Base-by-base conservation (phyloP, 2,329 filamentous ascomycete species). In the Alternaria brassicae region DNA sequence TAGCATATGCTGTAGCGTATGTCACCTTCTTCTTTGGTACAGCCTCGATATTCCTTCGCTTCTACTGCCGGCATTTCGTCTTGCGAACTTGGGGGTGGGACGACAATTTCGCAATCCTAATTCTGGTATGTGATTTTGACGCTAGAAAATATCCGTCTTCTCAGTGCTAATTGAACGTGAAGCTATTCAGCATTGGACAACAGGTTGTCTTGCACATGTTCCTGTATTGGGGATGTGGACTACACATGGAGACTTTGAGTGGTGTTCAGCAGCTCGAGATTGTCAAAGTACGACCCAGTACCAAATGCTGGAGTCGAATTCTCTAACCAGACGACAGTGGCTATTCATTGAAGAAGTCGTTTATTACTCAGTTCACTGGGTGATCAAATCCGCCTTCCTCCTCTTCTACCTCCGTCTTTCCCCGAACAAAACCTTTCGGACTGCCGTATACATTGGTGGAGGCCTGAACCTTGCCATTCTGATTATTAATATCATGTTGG, bases 401-500 rank as follows among this genome's bases (percentile, higher is more conserved):
- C 62, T 74, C 41, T 78, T 78, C 60, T 78, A 76, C 54, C 64
- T 77, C 6, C 71, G 74, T 2, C 59, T 75, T 4, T 71, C 73
- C 2, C 64, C 63, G 1, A 62, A 65, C 6, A 62, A 48, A 19
- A 51, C 34, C 9, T 77, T 77, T 45, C 66, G 69, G 3, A 44
- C 28, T 2, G 36, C 66, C 1, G 68, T 78, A 1, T 73, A 61
- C 44, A 19, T 61, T 19, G 68, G 68, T 6, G 70, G 76, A 27
- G 68, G 34, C 6, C 53, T 70, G 10, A 74, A 77, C 51, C 52
- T 61, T 4, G 37, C 58, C 1, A 67, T 71, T 12, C 72, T 71
- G 13, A 34, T 76, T 15, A 61, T 57, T 8, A 75, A 68, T 19
- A 66, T 68, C 9, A 25, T 75, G 1, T 52, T 78, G 15, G 70